These are phyloP conservation scores for Hura crepitans DNA, from an alignment of 441 rosid genomes.

Conservation along the genomic window DNA sequence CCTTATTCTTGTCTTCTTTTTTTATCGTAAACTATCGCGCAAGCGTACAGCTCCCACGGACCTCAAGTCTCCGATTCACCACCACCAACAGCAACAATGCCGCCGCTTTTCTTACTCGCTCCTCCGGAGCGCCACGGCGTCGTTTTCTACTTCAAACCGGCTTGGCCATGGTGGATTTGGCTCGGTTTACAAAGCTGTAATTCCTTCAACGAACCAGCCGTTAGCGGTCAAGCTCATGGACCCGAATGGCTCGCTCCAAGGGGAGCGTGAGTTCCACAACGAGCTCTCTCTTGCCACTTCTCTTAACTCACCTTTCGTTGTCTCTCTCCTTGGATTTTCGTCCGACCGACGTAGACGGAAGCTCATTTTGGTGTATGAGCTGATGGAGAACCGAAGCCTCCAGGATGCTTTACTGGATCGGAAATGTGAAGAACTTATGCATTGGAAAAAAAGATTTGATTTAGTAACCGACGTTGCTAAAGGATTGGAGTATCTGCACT, in stretches of 20 bases:
- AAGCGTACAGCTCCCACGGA: slow-evolving; percentile 62
- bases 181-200: slow-evolving; percentile 61
- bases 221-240: slow-evolving; percentile 76
- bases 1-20: slow-evolving; percentile 38
- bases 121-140: slow-evolving; percentile 63
- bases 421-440: slow-evolving; percentile 62
- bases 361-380: slow-evolving; percentile 65
- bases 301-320: slow-evolving; percentile 54
- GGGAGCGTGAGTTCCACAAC: slow-evolving; percentile 80
- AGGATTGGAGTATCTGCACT: slow-evolving; percentile 68
- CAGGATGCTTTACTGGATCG: slow-evolving; percentile 69
- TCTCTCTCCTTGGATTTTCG: slow-evolving; percentile 70
- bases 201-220: slow-evolving; percentile 35
- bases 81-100: slow-evolving; percentile 30
- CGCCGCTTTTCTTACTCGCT: slow-evolving; percentile 67
- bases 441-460: slow-evolving; percentile 51
- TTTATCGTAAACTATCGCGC: slow-evolving; percentile 53
- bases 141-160: slow-evolving; percentile 57
- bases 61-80: slow-evolving; percentile 34
- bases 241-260: slow-evolving; percentile 48
- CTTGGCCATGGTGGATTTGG: slow-evolving; percentile 89
- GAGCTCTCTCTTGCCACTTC: slow-evolving; percentile 62
- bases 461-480: slow-evolving; percentile 54
- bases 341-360: slow-evolving; percentile 51
- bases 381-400: slow-evolving; percentile 75